Base-by-base conservation (phyloP, 768 basidiomycete species). In the Lentinus brumalis region DNA sequence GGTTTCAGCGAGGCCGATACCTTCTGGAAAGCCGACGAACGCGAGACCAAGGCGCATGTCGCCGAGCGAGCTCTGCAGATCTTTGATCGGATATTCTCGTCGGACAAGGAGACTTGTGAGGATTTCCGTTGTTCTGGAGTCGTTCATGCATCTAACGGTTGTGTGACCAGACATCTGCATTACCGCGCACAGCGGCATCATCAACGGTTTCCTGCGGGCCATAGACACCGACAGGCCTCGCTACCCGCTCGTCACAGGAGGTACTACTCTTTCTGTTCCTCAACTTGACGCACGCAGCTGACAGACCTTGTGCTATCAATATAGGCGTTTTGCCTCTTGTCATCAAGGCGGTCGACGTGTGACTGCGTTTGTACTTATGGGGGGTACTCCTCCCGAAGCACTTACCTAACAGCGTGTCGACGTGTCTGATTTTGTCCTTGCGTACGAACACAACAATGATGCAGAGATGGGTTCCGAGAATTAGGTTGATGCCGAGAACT, bases 111-210 rank as follows among this genome's bases (percentile, higher is more conserved):
- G 12, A 74, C 66, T 4, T 84, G 88, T 88, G 67, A 51, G 86
- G 75, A 29, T 21, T 40, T 26, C 29, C 50, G 10, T 42, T 44
- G 55, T 29, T 47, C 58, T 16, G 50, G 53, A 42, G 52, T 5
- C 16, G 38, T 4, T n/a, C n/a, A 6, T 14, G 9, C 35, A 15
- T 11, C 6, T 40, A 11, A 30, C n/a, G 18, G 7, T 1, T 2
- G 3, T 50, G 18, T 3, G 15, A 4, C 53, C 14, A 91, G 89
- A 83, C 63, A 80, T 90, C 16, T 86, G 87, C 4, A 80, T 90
- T 59, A 88, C 87, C 1, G 81, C 84, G 1, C 90, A 92, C 67
- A 78, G 83, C 16, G 86, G 83, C 0, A 81, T 86, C 61, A 86
- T 87, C 45, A 78, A 80, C 46, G 83, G 80, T 1, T 82, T 89